Percentiles rank a stretch among this genome's conserved stretches.
Conservation (phyloP, 2,329 filamentous ascomycete species). For the Phyllosticta capitalensis region DNA sequence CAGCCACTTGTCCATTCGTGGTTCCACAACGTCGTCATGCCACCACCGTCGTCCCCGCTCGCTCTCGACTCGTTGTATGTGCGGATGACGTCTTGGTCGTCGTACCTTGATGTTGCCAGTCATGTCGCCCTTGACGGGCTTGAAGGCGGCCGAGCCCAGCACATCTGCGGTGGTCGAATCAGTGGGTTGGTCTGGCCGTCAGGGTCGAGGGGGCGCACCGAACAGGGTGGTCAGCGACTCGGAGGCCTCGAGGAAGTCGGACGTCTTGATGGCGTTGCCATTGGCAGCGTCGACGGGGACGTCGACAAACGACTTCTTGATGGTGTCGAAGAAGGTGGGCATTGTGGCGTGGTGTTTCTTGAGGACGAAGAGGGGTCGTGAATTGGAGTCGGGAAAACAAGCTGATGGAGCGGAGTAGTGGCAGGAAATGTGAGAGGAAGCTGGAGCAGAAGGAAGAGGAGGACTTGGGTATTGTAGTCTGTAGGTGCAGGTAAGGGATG, state of each 20-base stretch:
- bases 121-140: conserved; percentile 85
- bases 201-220: conserved; percentile 44
- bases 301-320: conserved; percentile 74
- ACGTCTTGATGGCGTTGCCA: conserved; percentile 64
- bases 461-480: neutral
- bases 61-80: neutral
- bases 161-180: conserved; percentile 37
- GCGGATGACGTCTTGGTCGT: neutral
- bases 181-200: neutral
- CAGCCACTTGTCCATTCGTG: neutral
- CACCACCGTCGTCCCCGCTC: neutral
- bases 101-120: conserved; percentile 77
- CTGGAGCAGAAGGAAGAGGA: no score
- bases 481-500: neutral
- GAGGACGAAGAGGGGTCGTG: neutral
- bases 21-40: neutral
- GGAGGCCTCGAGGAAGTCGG: conserved; percentile 82
- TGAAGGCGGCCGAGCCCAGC: conserved; percentile 64
- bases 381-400: neutral
- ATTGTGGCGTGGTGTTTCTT: neutral
- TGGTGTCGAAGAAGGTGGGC: conserved; percentile 70
- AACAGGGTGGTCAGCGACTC: conserved; percentile 83
- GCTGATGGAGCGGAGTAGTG: no score
- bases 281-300: conserved; percentile 70
- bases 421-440: no score